phyloP scores from a whole-genome alignment of 1,284 basidiomycete species.

The Anthracocystis panici-leucophaei region DNA sequence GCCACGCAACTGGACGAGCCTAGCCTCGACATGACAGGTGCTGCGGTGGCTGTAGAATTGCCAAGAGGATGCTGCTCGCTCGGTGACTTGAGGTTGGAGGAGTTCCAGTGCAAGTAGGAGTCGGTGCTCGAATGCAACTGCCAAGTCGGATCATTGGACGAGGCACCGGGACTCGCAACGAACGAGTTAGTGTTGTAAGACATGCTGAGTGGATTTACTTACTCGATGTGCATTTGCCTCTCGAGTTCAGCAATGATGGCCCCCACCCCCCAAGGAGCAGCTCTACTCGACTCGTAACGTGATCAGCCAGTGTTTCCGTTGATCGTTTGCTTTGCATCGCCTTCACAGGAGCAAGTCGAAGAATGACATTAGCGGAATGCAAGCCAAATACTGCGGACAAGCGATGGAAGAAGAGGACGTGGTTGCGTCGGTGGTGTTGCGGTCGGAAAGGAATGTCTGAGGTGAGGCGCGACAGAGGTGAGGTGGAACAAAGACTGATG shows the following conservation, averaged over 20 bases:
- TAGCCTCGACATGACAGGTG: conserved; percentile 20
- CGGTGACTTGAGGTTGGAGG: conserved; percentile 17
- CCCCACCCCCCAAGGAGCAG: conserved; percentile 4
- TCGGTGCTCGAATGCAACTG: conserved; percentile 50
- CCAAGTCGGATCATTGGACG: conserved; percentile 28
- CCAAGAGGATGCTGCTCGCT: conserved; percentile 3
- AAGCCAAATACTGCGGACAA: neutral
- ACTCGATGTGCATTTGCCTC: conserved; percentile 7
- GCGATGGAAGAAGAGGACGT: neutral
- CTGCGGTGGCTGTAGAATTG: conserved; percentile 11
- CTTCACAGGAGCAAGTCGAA: neutral
- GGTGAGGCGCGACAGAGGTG: neutral
- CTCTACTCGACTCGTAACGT: conserved; percentile 3
- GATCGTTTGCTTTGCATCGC: conserved; percentile 1
- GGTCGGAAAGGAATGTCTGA: neutral
- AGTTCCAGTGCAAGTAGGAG: conserved; percentile 40
- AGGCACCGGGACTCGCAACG: conserved; percentile 22
- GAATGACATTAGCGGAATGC: neutral
- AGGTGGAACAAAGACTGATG: neutral
- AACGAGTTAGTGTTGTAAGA: conserved; percentile 33
- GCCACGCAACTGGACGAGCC: conserved; percentile 22
- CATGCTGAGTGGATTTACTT: conserved; percentile 19
- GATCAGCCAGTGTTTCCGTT: neutral
- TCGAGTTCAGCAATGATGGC: neutral
- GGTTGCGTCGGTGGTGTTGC: neutral